Base-by-base conservation (phyloP, 768 basidiomycete genomes). In the Suillus brevipes region DNA sequence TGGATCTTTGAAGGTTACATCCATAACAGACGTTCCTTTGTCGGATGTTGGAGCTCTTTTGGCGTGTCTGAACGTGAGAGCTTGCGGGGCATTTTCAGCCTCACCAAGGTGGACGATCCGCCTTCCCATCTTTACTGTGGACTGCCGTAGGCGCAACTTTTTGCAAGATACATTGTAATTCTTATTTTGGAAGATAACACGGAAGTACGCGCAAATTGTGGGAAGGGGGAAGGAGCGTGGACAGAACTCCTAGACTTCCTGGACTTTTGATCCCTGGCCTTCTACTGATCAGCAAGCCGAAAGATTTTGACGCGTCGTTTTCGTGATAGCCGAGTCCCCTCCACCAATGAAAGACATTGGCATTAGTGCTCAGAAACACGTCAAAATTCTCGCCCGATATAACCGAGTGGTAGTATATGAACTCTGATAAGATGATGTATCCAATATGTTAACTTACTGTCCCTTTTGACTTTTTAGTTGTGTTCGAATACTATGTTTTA, bases 1-100 rank as follows among this genome's bases (percentile, higher is more conserved):
- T 87, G 86, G 85, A 75, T 84, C 40, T 88, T 89, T 64, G 82
- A 85, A 68, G 88, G 88, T 14, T 81, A 83, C 62, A 61, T 89
- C 43, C 78, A 78, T 60, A 82, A 81, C 65, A 81, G 80, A 36
- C 71, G 71, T 43, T 81, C 82, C 31, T 78, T 89, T 66, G 82
- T 85, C 36, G 89, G 89, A 20, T 78, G 80, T 36, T 87, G 87
- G 84, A 71, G 80, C 56, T 78, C 83, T 47, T 78, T 80, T 61
- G 63, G 64, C 13, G 68, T 71, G 7, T 70, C 69, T 25, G 77
- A 78, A 28, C 73, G 67, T 36, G 73, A 76, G 60, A 74, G 79
- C 62, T 72, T 84, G 56, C 75, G 78, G 16, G 87, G 87, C 23
- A 82, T 88, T 63, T 89, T 89, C 76, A 86, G 87, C 71, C 75